Percentiles rank a stretch among this genome's conserved stretches.
phyloP scores from a whole-genome alignment of 768 basidiomycete species.

The Xanthoconium stramineum region DNA sequence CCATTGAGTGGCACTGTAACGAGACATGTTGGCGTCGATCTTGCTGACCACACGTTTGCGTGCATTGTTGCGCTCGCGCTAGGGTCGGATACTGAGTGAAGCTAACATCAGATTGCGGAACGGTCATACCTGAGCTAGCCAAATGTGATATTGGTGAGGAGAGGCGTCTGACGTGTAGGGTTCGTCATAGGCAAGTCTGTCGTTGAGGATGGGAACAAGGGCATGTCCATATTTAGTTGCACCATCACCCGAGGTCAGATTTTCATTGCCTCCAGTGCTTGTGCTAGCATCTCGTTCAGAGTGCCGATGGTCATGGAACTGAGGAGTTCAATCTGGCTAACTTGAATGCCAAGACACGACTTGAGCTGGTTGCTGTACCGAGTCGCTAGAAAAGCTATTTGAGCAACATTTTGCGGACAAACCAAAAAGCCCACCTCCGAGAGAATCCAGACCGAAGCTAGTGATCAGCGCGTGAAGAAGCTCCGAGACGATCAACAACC shows the following conservation, averaged over 20 bases:
- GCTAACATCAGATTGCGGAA: not conserved
- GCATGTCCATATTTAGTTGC: conserved; percentile 28
- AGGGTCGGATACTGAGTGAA: not conserved
- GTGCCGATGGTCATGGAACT: conserved; percentile 22
- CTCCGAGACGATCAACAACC: conserved; percentile 80
- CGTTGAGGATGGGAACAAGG: conserved; percentile 28
- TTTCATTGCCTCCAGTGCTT: conserved; percentile 3
- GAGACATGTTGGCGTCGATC: conserved; percentile 30
- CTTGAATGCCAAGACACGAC: conserved; percentile 24
- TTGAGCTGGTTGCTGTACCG: conserved; percentile 31
- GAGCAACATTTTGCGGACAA: not conserved
- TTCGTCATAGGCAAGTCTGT: conserved; percentile 31
- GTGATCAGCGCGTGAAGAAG: conserved; percentile 47
- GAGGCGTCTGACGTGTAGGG: conserved; percentile 30
- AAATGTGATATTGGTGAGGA: conserved; percentile 28
- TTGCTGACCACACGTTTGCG: conserved; percentile 27
- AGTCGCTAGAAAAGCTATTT: conserved; percentile 15
- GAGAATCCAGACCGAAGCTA: conserved; percentile 25
- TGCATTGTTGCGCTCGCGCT: conserved; percentile 29
- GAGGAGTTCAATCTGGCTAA: conserved; percentile 24
- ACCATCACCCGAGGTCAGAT: conserved; percentile 18
- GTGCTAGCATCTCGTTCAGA: conserved; percentile 25
- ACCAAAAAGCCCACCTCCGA: conserved; percentile 19
- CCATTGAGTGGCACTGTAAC: conserved; percentile 33
- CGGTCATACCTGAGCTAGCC: conserved; percentile 29